Evolutionary conservation across 108 stramenopile species (phyloP).

Genomic region (Cylindrotheca fusiformis): DNA sequence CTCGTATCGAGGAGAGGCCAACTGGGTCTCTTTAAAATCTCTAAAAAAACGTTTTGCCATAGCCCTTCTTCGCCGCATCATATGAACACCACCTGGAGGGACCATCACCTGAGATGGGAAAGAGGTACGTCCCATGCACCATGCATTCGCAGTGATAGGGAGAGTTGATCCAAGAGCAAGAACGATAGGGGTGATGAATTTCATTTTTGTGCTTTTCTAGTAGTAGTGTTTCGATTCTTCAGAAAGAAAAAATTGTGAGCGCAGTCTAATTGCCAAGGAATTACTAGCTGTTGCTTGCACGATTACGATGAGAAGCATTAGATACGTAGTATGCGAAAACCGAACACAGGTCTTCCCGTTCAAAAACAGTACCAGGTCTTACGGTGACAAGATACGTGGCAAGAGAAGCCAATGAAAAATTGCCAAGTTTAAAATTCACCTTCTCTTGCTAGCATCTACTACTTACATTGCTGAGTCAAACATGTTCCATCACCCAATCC

Average conservation of each 20-base stretch:
- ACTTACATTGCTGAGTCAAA: too few species aligned
- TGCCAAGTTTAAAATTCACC: not conserved
- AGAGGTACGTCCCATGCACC: not conserved
- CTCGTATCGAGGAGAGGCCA: conserved; percentile 56
- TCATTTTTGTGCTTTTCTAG: not conserved
- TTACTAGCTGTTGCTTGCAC: too few species aligned
- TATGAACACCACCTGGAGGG: not conserved
- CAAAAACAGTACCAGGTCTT: too few species aligned
- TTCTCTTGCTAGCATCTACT: too few species aligned
- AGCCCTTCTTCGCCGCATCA: not conserved
- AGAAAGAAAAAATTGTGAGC: not conserved
- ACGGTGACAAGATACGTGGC: too few species aligned
- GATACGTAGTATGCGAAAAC: too few species aligned
- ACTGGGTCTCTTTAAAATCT: not conserved
- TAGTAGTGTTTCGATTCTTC: not conserved
- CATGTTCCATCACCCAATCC: too few species aligned
- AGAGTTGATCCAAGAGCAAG: not conserved
- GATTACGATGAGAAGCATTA: too few species aligned
- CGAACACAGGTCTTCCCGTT: too few species aligned
- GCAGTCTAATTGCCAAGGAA: too few species aligned
- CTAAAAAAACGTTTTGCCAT: not conserved
- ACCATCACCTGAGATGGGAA: too few species aligned
- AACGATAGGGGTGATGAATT: not conserved
- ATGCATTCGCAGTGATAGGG: not conserved
- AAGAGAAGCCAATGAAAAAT: not conserved